phyloP scores from a whole-genome alignment of 305 asterid genomes.

The Fraxinus velutina region DNA sequence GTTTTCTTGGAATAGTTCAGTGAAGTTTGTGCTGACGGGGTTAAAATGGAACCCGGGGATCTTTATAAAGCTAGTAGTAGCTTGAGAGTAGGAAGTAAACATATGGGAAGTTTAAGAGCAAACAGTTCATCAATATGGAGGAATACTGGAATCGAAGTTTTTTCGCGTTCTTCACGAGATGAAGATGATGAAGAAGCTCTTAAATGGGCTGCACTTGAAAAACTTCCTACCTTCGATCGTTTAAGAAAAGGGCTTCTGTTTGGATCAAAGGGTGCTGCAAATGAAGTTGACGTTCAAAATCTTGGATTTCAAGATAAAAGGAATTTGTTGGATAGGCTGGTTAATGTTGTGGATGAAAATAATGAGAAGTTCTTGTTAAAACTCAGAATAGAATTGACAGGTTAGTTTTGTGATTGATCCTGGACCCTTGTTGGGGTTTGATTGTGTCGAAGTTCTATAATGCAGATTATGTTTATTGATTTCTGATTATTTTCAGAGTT shows the following conservation, averaged over 20 bases:
- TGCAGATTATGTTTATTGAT: background rate
- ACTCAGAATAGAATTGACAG: conserved; percentile 54
- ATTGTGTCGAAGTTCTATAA: background rate
- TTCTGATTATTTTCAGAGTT: conserved; percentile 34
- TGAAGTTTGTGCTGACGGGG: background rate
- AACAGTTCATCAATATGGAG: conserved; percentile 46
- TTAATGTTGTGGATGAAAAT: conserved; percentile 35
- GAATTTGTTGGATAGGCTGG: conserved; percentile 48
- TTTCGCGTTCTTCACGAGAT: conserved; percentile 44
- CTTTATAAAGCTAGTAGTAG: conserved; percentile 31
- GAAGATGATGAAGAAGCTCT: conserved; percentile 63
- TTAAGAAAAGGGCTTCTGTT: conserved; percentile 52
- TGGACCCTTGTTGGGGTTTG: background rate
- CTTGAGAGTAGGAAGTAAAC: conserved; percentile 23
- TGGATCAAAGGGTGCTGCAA: conserved; percentile 51
- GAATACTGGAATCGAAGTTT: conserved; percentile 34
- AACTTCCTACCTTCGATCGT: conserved; percentile 57
- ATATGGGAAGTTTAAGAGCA: conserved; percentile 13
- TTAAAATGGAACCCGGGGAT: conserved; percentile 34
- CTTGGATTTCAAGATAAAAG: conserved; percentile 49
- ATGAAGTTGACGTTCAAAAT: conserved; percentile 38
- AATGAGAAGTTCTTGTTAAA: conserved; percentile 59
- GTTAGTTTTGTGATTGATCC: conserved; percentile 17
- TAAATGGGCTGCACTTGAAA: conserved; percentile 61
- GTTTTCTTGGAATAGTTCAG: background rate